phyloP scores from a whole-genome alignment of 1,284 basidiomycete species.

The Thelephora terrestris region DNA sequence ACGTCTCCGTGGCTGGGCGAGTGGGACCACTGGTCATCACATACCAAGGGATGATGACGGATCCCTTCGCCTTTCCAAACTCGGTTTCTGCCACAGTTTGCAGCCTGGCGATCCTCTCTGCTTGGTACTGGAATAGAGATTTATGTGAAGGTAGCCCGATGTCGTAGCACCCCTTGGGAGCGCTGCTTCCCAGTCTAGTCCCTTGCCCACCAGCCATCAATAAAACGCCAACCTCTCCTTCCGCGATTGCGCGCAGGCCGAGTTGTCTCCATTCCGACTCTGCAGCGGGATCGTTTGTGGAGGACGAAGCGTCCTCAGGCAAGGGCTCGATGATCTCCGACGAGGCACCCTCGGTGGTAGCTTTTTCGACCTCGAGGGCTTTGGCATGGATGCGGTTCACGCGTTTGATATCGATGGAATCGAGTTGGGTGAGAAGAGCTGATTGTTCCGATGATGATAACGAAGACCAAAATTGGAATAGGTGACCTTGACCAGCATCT shows the following conservation, averaged over 20 bases:
- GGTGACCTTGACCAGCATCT: constrained; percentile 79
- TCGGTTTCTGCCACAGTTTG: constrained; percentile 65
- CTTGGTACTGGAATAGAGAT: constrained; percentile 94
- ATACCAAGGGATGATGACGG: constrained; percentile 85
- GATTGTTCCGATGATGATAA: constrained; percentile 60
- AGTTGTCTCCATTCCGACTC: constrained; percentile 60
- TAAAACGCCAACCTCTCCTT: constrained; percentile 83
- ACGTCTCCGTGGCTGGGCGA: constrained; percentile 75
- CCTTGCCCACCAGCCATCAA: constrained; percentile 99
- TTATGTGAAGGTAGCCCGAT: constrained; percentile 91
- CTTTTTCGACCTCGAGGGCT: constrained; percentile 64
- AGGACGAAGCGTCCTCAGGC: constrained; percentile 60
- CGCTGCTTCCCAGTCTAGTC: constrained; percentile 83
- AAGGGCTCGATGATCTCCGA: constrained; percentile 65
- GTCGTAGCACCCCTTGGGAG: constrained; percentile 97
- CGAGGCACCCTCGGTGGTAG: constrained; percentile 31
- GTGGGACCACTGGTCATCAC: constrained; percentile 99
- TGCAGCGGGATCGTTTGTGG: constrained; percentile 44
- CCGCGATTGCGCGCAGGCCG: constrained; percentile 76
- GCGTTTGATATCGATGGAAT: constrained; percentile 77
- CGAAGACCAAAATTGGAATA: constrained; percentile 80
- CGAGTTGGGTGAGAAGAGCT: constrained; percentile 66
- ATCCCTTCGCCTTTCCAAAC: constrained; percentile 40
- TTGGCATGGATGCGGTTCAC: constrained; percentile 85
- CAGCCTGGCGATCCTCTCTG: constrained; percentile 83